These are phyloP conservation scores for Penicillium sclerotigenum DNA, from an alignment of 2,329 filamentous ascomycete species.

Conservation along the genomic window DNA sequence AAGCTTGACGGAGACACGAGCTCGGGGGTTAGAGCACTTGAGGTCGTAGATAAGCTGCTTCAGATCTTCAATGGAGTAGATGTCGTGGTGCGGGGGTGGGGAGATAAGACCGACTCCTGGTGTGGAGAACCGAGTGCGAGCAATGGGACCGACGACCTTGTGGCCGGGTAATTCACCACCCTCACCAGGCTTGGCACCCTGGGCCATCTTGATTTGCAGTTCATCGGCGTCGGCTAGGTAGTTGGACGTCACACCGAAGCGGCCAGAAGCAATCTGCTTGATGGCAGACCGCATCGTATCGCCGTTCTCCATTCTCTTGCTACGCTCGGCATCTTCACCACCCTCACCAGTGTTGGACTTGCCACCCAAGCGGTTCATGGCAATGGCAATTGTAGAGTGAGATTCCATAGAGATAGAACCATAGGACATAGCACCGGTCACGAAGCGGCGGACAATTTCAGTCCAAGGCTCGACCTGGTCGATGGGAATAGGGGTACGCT, in stretches of 20 bases:
- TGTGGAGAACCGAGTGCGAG: slow-evolving; percentile 90
- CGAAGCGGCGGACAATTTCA: slow-evolving; percentile 93
- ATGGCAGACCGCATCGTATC: slow-evolving; percentile 97
- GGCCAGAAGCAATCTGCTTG: slow-evolving; percentile 93
- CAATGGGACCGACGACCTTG: slow-evolving; percentile 93
- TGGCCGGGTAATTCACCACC: slow-evolving; percentile 95
- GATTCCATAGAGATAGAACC: slow-evolving; percentile 98
- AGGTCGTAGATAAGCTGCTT: slow-evolving; percentile 98
- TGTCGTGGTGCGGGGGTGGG: slow-evolving; percentile 93
- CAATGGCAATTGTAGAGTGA: slow-evolving; percentile 89
- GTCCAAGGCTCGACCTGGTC: slow-evolving; percentile 98
- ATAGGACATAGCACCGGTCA: slow-evolving; percentile 97
- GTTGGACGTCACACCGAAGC: slow-evolving; percentile 92
- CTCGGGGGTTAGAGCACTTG: slow-evolving; percentile 91
- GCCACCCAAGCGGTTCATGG: slow-evolving; percentile 93
- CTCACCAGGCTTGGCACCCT: slow-evolving; percentile 95
- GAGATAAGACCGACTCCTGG: slow-evolving; percentile 95
- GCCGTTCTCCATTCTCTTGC: slow-evolving; percentile 79
- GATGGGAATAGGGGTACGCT: slow-evolving; percentile 78
- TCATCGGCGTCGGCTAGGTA: slow-evolving; percentile 95
- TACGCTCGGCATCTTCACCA: slow-evolving; percentile 91
- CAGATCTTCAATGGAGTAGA: slow-evolving; percentile 96
- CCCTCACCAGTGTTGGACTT: slow-evolving; percentile 98
- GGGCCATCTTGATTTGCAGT: slow-evolving; percentile 98
- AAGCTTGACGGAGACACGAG: slow-evolving; percentile 92